Evolutionary conservation across 768 basidiomycete species (phyloP), one percentile per base, ranked within the genome.

Genomic region (Galerina sulciceps): DNA sequence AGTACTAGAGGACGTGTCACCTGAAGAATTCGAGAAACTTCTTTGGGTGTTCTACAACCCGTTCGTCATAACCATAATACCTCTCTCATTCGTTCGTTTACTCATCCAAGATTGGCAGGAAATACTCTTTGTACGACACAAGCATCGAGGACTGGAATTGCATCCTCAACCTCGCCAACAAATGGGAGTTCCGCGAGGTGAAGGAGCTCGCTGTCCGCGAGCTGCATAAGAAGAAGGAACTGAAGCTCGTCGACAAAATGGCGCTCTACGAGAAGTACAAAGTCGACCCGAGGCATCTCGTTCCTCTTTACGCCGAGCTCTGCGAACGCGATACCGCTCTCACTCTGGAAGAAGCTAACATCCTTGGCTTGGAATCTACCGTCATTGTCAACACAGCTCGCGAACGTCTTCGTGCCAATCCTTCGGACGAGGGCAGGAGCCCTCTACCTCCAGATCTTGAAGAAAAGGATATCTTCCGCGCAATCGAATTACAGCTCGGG

Each of bases 161-260:
- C 0, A 85, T 91, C 35, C 69, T 91, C 0, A 76, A 76, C 1
- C 81, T 91, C 0, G 82, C 89, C 0, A 75, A 82, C 20, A 65
- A 75, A 5, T 91, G 85, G 85, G 63, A 67, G 0, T 91, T 91
- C 61, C 55, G 59, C 3, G 81, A 86, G 41, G 80, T 90, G 10
- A 81, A 85, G 38, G 70, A 74, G 1, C 81, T 90, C 1, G 85
- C 83, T 1, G 78, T 86, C 1, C 82, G 84, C 0, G 83, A 90
- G 47, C 74, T 90, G 0, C 83, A 85, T 44, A 76, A 77, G 63
- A 71, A 81, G 6, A 58, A 70, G 0, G 75, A 87, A 10, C 67
- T 76, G 0, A 79, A 83, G 1, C 73, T 89, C 2, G 77, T 68
- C 23, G 42, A 54, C 0, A 67, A 66, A 6, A 82, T 91, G 40